These are phyloP conservation scores for Podila horticola DNA, from an alignment of 192 early-diverging fungal genomes.

Conservation along the genomic window DNA sequence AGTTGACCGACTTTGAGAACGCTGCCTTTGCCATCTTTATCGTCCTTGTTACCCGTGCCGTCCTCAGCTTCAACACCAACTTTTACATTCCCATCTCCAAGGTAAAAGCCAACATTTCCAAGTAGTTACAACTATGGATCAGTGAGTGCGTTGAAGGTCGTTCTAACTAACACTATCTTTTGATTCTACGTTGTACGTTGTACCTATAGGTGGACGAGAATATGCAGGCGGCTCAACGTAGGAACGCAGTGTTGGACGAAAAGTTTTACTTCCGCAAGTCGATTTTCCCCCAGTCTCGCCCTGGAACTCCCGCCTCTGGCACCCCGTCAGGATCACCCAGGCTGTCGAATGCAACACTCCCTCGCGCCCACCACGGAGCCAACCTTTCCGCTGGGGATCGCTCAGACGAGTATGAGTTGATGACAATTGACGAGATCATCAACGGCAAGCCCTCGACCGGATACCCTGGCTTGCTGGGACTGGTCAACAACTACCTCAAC, in stretches of 20 bases:
- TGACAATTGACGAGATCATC: slow-evolving; percentile 94
- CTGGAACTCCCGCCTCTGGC: slow-evolving; percentile 38
- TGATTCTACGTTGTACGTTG: neutral
- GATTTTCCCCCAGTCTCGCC: slow-evolving; percentile 68
- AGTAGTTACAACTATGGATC: no score
- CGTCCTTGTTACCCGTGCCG: slow-evolving; percentile 87
- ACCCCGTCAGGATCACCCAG: slow-evolving; percentile 44
- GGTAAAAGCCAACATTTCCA: slow-evolving; percentile 52
- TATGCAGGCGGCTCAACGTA: slow-evolving; percentile 87
- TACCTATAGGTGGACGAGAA: slow-evolving; percentile 86
- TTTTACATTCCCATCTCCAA: slow-evolving; percentile 97
- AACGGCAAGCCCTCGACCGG: slow-evolving; percentile 77
- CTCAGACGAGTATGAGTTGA: slow-evolving; percentile 69
- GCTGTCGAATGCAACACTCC: slow-evolving; percentile 25
- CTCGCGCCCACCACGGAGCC: slow-evolving; percentile 2
- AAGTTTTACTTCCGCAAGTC: slow-evolving; percentile 94
- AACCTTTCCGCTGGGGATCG: slow-evolving; percentile 21
- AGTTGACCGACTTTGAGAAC: slow-evolving; percentile 97
- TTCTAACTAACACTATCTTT: no score
- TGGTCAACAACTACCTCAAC: slow-evolving; percentile 89
- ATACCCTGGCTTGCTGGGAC: slow-evolving; percentile 86
- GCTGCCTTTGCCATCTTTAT: slow-evolving; percentile 96
- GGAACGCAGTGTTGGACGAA: slow-evolving; percentile 83
- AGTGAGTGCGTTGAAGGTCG: no score
- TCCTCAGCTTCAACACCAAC: slow-evolving; percentile 90